Evolutionary conservation across 352 stramenopile species (phyloP), one percentile per base, ranked within the genome.

Genomic region (Globisporangium barbulae): DNA sequence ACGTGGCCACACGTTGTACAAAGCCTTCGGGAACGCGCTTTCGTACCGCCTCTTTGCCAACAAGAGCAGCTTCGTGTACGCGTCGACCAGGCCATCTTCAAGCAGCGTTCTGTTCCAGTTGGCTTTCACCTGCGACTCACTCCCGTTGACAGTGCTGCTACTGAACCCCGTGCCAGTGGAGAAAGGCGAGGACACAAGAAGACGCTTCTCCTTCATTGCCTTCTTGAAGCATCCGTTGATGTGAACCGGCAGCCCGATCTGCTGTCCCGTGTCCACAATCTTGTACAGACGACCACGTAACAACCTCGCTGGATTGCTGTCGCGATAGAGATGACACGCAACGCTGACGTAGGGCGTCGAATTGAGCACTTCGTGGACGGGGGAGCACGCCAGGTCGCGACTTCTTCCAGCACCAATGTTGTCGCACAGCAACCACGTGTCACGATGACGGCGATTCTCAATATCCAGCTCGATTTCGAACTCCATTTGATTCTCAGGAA

Each of bases 191-290:
- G 39, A 67, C 17, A 88, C 55, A 2, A 70, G 48, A 21, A 88
- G 59, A 6, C 74, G 44, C 28, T 73, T 88, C 52, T 88, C 72
- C 48, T 73, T 79, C 17, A 81, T 66, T 15, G 75, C 60, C 28
- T 80, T 90, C 61, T 90, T 92, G 61, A 93, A 93, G 44, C 79
- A 89, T 1, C 80, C 85, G 65, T 90, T 90, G 47, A 93, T 75
- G 37, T 93, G 85, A 28, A 93, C 58, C 1, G 82, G 85, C 25
- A 93, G 59, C 0, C 81, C 82, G 21, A 80, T 76, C 9, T 65
- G 35, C 60, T 87, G 73, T 6, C 63, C 58, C 1, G 76, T 89
- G 31, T 82, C 66, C 22, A 88, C 68, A 60, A 81, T 82, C 19
- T 87, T 81, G 65, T 76, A 91, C 48, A 93, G 41, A 33, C 74